phyloP scores from a whole-genome alignment of 2,329 filamentous ascomycete species.

The Aspergillus costaricaensis region DNA sequence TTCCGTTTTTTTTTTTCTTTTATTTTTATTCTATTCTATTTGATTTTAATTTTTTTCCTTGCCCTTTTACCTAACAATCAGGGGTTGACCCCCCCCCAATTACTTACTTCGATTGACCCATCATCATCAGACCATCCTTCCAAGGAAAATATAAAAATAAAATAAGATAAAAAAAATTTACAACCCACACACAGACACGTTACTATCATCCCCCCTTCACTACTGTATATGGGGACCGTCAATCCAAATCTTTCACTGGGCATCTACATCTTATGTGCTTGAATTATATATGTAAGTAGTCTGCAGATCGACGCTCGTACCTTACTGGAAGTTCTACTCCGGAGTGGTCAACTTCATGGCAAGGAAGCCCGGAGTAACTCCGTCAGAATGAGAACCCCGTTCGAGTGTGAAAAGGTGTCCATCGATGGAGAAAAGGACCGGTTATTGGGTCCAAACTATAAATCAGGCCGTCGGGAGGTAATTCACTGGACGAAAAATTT shows the following conservation, averaged over 20 bases:
- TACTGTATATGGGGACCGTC: no score
- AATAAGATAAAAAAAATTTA: background rate
- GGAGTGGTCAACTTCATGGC: background rate
- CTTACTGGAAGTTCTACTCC: background rate
- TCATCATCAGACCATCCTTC: slow-evolving; percentile 2
- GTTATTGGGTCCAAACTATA: slow-evolving; percentile 9
- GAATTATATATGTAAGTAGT: background rate
- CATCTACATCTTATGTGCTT: background rate
- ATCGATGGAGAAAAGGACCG: background rate
- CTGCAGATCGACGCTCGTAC: background rate
- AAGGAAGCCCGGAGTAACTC: slow-evolving; percentile 1
- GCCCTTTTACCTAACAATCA: slow-evolving; percentile 2
- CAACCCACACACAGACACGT: background rate
- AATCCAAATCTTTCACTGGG: no score
- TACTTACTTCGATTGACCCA: slow-evolving; percentile 1
- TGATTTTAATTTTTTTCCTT: background rate
- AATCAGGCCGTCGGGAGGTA: background rate
- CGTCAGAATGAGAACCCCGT: slow-evolving; percentile 3
- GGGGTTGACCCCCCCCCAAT: background rate
- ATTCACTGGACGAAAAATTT: slow-evolving; percentile 2
- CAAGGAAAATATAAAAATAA: no score
- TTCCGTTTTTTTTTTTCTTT: background rate
- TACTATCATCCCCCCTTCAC: no score
- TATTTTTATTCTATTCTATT: background rate
- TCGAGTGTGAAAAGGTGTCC: background rate